Evolutionary conservation across 169 alveolate genomes (phyloP).

Genomic region (Plasmodium vivax): DNA sequence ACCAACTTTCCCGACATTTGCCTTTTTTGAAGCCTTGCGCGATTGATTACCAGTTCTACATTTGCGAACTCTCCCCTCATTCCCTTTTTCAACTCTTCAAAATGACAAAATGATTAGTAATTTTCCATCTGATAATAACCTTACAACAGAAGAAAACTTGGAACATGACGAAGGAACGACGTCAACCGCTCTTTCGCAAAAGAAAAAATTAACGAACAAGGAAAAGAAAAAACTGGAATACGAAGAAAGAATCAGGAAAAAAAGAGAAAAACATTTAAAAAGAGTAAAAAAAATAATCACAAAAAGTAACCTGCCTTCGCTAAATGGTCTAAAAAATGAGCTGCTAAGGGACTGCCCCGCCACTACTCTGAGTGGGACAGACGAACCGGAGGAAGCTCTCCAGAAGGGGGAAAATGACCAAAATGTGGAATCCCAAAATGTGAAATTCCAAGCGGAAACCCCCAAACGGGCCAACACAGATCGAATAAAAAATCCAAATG

Average conservation of each 20-base stretch:
- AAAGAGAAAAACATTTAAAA: constrained; percentile 63
- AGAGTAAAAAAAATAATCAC: constrained; percentile 56
- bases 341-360: not conserved
- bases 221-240: constrained; percentile 50
- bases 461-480: not conserved
- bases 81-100: not conserved
- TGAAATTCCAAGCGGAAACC: not conserved
- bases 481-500: not conserved
- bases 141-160: constrained; percentile 1
- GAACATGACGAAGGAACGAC: not conserved
- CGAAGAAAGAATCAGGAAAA: constrained; percentile 51
- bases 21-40: not conserved
- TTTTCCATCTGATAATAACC: not conserved
- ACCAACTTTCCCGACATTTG: not conserved
- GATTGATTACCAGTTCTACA: not conserved
- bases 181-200: not conserved
- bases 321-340: constrained; percentile 28
- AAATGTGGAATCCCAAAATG: not conserved
- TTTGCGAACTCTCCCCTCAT: not conserved
- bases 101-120: not conserved
- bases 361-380: not conserved
- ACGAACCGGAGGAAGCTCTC: not conserved
- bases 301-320: constrained; percentile 28
- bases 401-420: not conserved
- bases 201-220: constrained; percentile 31